Conservation (phyloP, 75 land plant species). For the Selaginella moellendorffii region DNA sequence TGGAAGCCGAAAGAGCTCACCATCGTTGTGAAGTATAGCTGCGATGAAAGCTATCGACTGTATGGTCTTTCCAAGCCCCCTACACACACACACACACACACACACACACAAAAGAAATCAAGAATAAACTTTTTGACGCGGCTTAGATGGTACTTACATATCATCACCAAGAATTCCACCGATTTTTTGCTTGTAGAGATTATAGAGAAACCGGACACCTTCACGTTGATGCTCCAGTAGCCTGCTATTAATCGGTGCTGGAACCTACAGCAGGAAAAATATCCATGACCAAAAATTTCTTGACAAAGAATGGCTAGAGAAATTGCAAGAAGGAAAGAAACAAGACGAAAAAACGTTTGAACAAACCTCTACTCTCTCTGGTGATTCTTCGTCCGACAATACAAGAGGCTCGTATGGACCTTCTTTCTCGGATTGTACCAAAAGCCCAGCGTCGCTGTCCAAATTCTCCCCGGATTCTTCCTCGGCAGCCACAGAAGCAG, state of each 20-base stretch:
- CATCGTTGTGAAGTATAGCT: slow-evolving; percentile 44
- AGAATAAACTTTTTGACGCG: neutral
- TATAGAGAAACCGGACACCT: slow-evolving; percentile 72
- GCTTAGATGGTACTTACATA: slow-evolving; percentile 38
- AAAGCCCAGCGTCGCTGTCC: slow-evolving; percentile 30
- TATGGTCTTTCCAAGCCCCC: slow-evolving; percentile 94
- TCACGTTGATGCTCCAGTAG: slow-evolving; percentile 77
- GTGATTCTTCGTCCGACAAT: slow-evolving; percentile 18
- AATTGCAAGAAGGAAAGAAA: too few species aligned
- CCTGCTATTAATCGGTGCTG: slow-evolving; percentile 81
- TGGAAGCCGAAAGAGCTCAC: neutral
- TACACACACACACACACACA: too few species aligned
- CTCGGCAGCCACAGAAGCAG: too few species aligned
- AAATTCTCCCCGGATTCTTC: too few species aligned
- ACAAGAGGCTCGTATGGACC: slow-evolving; percentile 54
- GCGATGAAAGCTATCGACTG: slow-evolving; percentile 86
- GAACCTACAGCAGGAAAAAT: slow-evolving; percentile 75
- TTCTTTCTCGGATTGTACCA: slow-evolving; percentile 21
- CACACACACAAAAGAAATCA: neutral
- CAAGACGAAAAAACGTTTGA: too few species aligned
- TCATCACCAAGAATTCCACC: slow-evolving; percentile 98
- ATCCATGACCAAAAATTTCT: too few species aligned
- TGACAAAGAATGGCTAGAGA: too few species aligned
- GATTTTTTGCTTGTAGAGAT: slow-evolving; percentile 51
- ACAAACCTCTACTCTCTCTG: too few species aligned